phyloP scores from a whole-genome alignment of 2,329 filamentous ascomycete genomes.

The Pseudogymnoascus sp. region DNA sequence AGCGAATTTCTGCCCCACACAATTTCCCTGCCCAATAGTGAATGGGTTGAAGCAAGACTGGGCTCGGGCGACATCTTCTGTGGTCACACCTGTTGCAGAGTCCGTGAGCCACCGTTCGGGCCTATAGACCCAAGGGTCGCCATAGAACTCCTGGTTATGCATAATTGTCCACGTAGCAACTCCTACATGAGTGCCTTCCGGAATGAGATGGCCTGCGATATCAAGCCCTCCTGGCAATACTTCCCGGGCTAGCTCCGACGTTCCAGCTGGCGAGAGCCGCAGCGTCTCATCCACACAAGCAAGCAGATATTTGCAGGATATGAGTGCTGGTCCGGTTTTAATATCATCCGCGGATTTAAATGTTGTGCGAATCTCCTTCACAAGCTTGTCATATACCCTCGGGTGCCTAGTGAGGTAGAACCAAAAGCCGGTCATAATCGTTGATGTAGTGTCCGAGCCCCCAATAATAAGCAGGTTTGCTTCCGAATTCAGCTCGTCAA shows the following conservation, averaged over 20 bases:
- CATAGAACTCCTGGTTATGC: not conserved
- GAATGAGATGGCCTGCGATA: not conserved
- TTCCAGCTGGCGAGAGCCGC: constrained; percentile 33
- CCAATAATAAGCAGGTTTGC: not conserved
- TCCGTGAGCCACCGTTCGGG: constrained; percentile 19
- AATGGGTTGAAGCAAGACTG: constrained; percentile 14
- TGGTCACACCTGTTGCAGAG: constrained; percentile 12
- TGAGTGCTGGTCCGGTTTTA: constrained; percentile 12
- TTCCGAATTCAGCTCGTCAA: constrained; percentile 19
- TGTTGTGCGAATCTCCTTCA: constrained; percentile 29
- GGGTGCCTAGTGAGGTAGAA: constrained; percentile 32
- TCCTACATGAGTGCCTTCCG: not conserved
- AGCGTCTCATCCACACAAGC: constrained; percentile 42
- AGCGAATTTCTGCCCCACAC: constrained; percentile 15
- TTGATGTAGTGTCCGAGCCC: constrained; percentile 5
- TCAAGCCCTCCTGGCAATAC: not conserved
- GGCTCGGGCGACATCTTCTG: constrained; percentile 13
- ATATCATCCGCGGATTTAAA: constrained; percentile 30
- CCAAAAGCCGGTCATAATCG: constrained; percentile 24
- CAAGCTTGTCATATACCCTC: constrained; percentile 22
- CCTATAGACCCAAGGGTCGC: constrained; percentile 11
- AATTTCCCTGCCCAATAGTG: constrained; percentile 13
- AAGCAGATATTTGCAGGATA: constrained; percentile 28
- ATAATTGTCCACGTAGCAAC: not conserved
- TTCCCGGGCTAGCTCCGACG: not conserved